These are phyloP conservation scores for Penicillium mononematosum DNA, from an alignment of 495 filamentous ascomycete genomes.

Conservation along the genomic window DNA sequence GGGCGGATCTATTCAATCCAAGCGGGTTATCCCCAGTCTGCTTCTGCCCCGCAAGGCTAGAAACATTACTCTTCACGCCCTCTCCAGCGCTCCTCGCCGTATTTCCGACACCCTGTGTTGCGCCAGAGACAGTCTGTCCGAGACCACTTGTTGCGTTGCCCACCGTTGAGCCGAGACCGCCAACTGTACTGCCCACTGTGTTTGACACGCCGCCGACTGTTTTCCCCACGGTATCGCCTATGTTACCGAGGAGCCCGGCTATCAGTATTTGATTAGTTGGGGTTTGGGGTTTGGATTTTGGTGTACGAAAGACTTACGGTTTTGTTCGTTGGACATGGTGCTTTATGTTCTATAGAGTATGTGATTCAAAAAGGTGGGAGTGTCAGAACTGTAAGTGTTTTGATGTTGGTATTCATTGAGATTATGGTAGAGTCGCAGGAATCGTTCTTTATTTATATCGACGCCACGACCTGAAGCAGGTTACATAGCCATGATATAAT, in stretches of 20 bases:
- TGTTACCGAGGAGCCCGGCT: conserved; percentile 33
- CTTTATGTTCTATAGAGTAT: background rate
- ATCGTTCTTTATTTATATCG: conserved; percentile 4
- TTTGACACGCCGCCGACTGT: conserved; percentile 39
- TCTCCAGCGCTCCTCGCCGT: conserved; percentile 31
- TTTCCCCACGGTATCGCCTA: conserved; percentile 38
- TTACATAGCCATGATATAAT: conserved; percentile 31
- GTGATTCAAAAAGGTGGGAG: no score
- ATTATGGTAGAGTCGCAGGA: background rate
- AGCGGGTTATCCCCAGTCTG: conserved; percentile 30
- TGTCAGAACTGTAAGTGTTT: no score
- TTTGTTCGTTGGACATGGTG: conserved; percentile 10
- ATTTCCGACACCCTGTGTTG: conserved; percentile 36
- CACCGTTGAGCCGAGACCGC: conserved; percentile 38
- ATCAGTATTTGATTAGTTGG: background rate
- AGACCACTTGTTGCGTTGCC: conserved; percentile 34
- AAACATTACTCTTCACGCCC: conserved; percentile 9
- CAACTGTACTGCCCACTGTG: conserved; percentile 33
- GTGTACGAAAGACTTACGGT: background rate
- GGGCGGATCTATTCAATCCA: conserved; percentile 16
- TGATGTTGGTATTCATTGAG: no score
- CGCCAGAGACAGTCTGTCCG: conserved; percentile 35
- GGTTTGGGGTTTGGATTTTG: background rate
- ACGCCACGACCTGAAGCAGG: conserved; percentile 12
- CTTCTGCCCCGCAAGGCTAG: conserved; percentile 23